phyloP scores from a whole-genome alignment of 2,329 filamentous ascomycete species.

The Bipolaris zeicola region DNA sequence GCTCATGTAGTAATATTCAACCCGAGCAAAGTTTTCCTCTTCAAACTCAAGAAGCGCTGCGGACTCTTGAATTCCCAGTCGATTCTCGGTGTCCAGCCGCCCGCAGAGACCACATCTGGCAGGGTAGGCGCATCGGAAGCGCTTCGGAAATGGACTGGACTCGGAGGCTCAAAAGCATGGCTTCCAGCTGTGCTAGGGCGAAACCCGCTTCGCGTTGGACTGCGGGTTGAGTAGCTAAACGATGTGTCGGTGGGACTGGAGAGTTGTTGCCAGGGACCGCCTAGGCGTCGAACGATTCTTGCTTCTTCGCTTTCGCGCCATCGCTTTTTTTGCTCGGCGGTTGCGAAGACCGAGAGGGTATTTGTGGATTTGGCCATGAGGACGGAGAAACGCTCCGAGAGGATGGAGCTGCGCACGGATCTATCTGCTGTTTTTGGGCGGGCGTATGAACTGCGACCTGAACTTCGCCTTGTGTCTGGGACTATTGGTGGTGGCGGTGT shows the following conservation, averaged over 20 bases:
- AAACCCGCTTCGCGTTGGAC: constrained; percentile 9
- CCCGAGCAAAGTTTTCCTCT: constrained; percentile 21
- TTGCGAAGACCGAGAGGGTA: constrained; percentile 1
- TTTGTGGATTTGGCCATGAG: constrained; percentile 10
- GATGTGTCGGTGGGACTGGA: constrained; percentile 11
- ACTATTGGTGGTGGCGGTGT: background rate
- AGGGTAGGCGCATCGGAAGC: constrained; percentile 23
- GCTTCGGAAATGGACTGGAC: constrained; percentile 11
- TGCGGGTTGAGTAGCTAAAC: constrained; percentile 7
- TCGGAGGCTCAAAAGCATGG: background rate
- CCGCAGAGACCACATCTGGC: constrained; percentile 23
- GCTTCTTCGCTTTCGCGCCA: constrained; percentile 31
- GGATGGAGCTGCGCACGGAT: constrained; percentile 10
- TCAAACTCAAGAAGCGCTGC: constrained; percentile 25
- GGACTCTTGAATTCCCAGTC: constrained; percentile 29
- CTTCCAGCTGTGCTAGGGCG: constrained; percentile 4
- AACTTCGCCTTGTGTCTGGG: constrained; percentile 4
- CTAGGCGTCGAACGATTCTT: constrained; percentile 27
- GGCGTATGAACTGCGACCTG: constrained; percentile 2
- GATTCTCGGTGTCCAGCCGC: constrained; percentile 25
- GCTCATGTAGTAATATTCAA: constrained; percentile 3
- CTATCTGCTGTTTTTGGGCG: constrained; percentile 1
- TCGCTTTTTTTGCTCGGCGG: constrained; percentile 18
- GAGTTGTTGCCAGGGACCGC: constrained; percentile 26
- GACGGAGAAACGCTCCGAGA: constrained; percentile 13